Evolutionary conservation across 305 asterid species (phyloP).

Genomic region (Ruellia speciosa): DNA sequence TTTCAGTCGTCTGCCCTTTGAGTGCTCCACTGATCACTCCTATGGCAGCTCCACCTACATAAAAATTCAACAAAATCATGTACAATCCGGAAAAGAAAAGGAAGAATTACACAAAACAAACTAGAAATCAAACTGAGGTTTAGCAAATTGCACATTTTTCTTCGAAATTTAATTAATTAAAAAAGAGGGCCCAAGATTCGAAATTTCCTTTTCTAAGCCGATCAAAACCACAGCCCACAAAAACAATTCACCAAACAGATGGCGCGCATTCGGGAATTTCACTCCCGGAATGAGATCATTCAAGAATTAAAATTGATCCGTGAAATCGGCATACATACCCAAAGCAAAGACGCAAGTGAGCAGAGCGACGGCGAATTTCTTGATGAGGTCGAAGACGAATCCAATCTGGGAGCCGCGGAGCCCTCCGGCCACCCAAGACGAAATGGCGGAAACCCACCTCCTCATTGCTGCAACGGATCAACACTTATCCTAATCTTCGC

Average conservation of each 20-base stretch:
- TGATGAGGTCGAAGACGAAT: constrained; percentile 27
- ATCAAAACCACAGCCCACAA: neutral
- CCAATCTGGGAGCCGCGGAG: constrained; percentile 25
- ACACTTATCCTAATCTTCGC: constrained; percentile 11
- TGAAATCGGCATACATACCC: constrained; percentile 30
- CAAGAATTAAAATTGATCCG: neutral
- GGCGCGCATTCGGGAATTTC: constrained; percentile 1
- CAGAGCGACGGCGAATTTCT: constrained; percentile 38
- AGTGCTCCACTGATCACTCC: constrained; percentile 75
- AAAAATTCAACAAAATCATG: constrained; percentile 2
- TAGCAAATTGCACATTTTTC: neutral
- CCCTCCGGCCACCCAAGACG: constrained; percentile 24
- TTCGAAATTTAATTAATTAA: neutral
- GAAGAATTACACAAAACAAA: neutral
- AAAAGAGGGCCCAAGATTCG: neutral
- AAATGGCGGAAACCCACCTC: constrained; percentile 26
- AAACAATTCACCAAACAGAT: constrained; percentile 20
- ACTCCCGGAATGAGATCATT: neutral
- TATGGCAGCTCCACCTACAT: constrained; percentile 65
- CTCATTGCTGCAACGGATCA: constrained; percentile 22
- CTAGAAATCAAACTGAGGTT: constrained; percentile 1
- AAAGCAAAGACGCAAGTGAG: constrained; percentile 52
- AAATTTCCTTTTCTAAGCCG: neutral
- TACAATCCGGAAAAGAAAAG: neutral
- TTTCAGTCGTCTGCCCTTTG: constrained; percentile 91